These are phyloP conservation scores for Phyllosticta citribraziliensis DNA, from an alignment of 2,329 filamentous ascomycete species.

Conservation along the genomic window DNA sequence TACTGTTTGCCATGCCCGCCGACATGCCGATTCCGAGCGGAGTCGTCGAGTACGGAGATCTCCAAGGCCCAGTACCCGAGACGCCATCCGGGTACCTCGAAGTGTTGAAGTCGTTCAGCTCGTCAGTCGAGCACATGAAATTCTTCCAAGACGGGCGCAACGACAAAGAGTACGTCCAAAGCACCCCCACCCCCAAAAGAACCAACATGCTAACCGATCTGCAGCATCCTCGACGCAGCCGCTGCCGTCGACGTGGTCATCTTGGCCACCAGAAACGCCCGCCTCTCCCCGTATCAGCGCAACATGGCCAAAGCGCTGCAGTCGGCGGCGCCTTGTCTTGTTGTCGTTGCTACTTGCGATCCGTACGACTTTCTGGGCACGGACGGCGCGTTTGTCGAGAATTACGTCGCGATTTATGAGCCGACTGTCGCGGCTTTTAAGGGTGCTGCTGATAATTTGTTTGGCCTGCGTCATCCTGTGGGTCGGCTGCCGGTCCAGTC, in stretches of 20 bases:
- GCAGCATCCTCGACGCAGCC: not conserved
- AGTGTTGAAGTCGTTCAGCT: not conserved
- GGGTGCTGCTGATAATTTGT: not conserved
- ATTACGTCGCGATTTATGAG: conserved; percentile 5
- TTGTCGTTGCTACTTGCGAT: conserved; percentile 7
- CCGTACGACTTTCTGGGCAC: conserved; percentile 6
- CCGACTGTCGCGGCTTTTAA: conserved; percentile 1
- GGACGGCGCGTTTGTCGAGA: not conserved
- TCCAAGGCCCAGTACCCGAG: not conserved
- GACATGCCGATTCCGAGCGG: not conserved
- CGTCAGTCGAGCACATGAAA: not conserved
- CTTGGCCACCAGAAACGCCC: conserved; percentile 2
- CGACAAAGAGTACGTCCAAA: not conserved
- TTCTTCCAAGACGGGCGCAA: not conserved
- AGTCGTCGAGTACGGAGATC: not conserved
- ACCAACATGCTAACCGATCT: not conserved
- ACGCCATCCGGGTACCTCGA: conserved; percentile 1
- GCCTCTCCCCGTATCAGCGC: not conserved
- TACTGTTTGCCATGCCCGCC: not conserved
- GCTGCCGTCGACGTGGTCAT: not conserved
- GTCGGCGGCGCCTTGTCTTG: not conserved
- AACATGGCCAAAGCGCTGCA: not conserved
- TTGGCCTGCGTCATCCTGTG: not conserved
- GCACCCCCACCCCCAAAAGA: not conserved
- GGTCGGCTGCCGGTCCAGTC: not conserved